Base-by-base conservation (phyloP, 495 filamentous ascomycete genomes). In the Jackrogersella minutella region DNA sequence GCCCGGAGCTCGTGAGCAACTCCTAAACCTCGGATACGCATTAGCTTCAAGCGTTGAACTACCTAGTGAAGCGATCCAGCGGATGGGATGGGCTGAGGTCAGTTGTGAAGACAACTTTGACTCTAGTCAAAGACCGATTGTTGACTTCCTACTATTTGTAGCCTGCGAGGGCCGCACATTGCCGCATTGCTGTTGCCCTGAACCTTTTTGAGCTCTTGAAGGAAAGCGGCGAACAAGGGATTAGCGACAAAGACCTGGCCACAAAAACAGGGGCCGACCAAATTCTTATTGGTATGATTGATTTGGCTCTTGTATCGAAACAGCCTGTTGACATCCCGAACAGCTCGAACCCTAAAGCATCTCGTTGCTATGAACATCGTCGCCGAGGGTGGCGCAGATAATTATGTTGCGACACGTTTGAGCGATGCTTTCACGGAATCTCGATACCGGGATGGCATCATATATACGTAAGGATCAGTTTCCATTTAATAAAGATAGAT, bases 281-380 rank as follows among this genome's bases (percentile, higher is more conserved):
- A 5, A 26, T 58, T 13, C 60, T 78, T 5, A 70, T 79, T 14
- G 16, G 65, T 68, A 64, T 19, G 22, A 30, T 30, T 41, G 9
- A n/a, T 5, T 41, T 2, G 5, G 2, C 13, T 2, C 37, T 3
- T 2, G 37, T 4, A 41, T 41, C 4, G 3, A 17, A 2, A 10
- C 3, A 28, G 9, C 26, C 31, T 41, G 19, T 26, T 63, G 21
- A 63, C 14, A 3, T 1, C n/a, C 21, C 3, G 0, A 6, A 5
- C 31, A 66, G 65, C 10, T 3, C 65, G 65, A 33, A 64, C 21
- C 4, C 64, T 86, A 55, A 79, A 78, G 58, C 83, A 87, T 46
- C 59, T 86, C 0, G 77, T 76, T 9, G 79, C 84, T 47, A 82
- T 84, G 79, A 80, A 79, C 5, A 73, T 81, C 34, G 74, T 87